Conservation (phyloP, 2,329 filamentous ascomycete genomes). For the Ophiosphaerella korrae region DNA sequence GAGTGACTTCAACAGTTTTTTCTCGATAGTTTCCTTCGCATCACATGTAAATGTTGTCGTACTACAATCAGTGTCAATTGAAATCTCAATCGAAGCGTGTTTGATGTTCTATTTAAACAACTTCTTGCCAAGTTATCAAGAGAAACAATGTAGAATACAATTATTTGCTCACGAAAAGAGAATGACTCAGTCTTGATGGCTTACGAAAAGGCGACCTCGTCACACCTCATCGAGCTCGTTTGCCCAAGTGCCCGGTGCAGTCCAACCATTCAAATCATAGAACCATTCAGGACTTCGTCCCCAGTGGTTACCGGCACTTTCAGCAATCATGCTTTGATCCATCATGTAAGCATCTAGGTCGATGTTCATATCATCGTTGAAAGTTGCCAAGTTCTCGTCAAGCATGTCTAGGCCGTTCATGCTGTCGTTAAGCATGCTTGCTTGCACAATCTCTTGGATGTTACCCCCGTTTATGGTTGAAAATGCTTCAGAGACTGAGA, state of each 20-base stretch:
- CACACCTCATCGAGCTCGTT: not conserved
- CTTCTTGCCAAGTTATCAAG: too few species aligned
- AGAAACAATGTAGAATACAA: too few species aligned
- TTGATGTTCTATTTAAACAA: too few species aligned
- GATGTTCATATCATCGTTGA: slow-evolving; percentile 3
- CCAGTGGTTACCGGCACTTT: slow-evolving; percentile 1
- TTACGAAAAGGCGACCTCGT: not conserved
- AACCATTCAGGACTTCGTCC: slow-evolving; percentile 16
- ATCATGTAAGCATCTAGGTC: slow-evolving; percentile 9
- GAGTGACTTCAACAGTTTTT: too few species aligned
- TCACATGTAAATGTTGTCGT: too few species aligned
- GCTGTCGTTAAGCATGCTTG: not conserved
- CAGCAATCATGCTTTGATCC: slow-evolving; percentile 1
- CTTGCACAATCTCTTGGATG: not conserved
- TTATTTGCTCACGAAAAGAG: not conserved
- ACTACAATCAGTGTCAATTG: too few species aligned
- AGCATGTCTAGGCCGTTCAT: slow-evolving; percentile 5
- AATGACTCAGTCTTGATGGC: not conserved
- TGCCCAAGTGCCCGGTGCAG: not conserved
- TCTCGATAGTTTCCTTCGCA: too few species aligned
- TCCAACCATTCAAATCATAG: slow-evolving; percentile 10
- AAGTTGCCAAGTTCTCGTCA: not conserved
- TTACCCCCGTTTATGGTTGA: not conserved
- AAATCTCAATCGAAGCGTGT: too few species aligned
- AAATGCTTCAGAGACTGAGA: not conserved